Conservation (phyloP, 305 asterid species). For the Petunia hybrid region DNA sequence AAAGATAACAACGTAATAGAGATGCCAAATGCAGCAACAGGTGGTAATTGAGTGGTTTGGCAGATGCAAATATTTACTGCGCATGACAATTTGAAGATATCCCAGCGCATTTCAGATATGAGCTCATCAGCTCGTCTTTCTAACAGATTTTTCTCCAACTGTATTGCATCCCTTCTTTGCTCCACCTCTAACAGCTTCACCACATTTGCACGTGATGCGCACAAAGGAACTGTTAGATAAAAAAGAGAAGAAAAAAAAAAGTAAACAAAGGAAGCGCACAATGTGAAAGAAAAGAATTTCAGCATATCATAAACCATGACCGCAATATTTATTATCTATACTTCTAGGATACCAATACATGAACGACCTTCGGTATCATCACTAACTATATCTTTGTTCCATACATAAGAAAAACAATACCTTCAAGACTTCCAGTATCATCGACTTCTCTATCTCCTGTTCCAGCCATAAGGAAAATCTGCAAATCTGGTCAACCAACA, state of each 20-base stretch:
- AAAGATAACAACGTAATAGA: conserved; percentile 16
- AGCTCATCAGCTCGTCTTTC: neutral
- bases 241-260: neutral
- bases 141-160: neutral
- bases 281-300: conserved; percentile 3
- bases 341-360: neutral
- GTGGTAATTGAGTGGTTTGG: neutral
- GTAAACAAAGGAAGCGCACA: conserved; percentile 7
- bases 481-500: neutral
- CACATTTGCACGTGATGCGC: neutral
- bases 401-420: neutral
- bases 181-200: conserved; percentile 21
- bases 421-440: conserved; percentile 6
- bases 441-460: neutral
- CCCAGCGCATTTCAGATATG: neutral
- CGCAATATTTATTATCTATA: neutral
- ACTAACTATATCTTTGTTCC: neutral
- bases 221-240: neutral
- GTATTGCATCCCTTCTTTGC: neutral
- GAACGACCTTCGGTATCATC: neutral
- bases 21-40: conserved; percentile 11
- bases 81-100: neutral
- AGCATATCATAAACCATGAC: neutral
- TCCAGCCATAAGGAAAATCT: neutral
- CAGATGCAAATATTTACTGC: neutral